phyloP scores from a whole-genome alignment of 176 grass and related monocot genomes.

The Puya raimondii region DNA sequence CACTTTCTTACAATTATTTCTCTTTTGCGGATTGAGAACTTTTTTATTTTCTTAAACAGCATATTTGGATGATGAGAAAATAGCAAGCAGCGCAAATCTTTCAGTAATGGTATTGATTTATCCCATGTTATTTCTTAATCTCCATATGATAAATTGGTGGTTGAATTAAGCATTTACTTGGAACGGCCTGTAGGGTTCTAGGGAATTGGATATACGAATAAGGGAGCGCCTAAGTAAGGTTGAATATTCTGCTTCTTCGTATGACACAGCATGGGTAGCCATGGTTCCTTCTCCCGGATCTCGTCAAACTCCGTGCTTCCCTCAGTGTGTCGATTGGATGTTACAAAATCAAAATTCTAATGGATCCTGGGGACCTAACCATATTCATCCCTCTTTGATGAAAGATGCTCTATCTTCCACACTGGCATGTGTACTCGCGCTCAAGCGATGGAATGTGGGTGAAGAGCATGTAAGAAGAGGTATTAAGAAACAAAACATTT shows the following conservation, averaged over 20 bases:
- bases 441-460: constrained; percentile 60
- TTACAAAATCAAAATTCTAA: constrained; percentile 47
- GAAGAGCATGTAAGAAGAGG: constrained; percentile 49
- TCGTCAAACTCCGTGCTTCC: constrained; percentile 35
- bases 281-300: constrained; percentile 56
- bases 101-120: constrained; percentile 3
- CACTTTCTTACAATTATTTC: not conserved
- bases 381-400: constrained; percentile 9
- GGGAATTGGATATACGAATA: constrained; percentile 41
- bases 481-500: constrained; percentile 16
- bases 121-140: not conserved
- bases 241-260: constrained; percentile 29
- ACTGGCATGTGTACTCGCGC: constrained; percentile 59
- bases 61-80: not conserved
- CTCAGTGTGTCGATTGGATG: constrained; percentile 60
- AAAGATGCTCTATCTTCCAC: constrained; percentile 52
- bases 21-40: not conserved
- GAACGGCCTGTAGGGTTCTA: constrained; percentile 22
- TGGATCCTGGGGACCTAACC: constrained; percentile 49
- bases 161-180: not conserved
- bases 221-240: constrained; percentile 32
- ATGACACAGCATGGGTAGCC: constrained; percentile 81
- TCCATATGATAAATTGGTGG: not conserved
- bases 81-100: not conserved
- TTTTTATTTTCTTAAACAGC: not conserved